Evolutionary conservation across 441 rosid species (phyloP).

Genomic region (Eutrema salsugineum): DNA sequence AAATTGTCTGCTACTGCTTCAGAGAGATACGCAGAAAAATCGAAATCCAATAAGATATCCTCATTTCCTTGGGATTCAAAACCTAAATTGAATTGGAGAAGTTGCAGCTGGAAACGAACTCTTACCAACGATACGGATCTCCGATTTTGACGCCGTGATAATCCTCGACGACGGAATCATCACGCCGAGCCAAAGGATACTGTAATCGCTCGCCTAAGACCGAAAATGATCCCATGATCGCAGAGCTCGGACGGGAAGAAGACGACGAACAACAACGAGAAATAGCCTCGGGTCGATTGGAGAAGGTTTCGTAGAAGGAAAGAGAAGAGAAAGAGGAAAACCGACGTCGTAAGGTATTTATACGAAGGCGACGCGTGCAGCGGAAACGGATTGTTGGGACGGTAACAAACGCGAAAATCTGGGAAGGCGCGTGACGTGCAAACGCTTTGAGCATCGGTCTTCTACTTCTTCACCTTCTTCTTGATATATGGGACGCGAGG

Average conservation of each 20-base stretch:
- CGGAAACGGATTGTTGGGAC: conserved; percentile 3
- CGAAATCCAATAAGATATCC: not conserved
- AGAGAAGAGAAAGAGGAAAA: not conserved
- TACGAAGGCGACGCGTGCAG: conserved; percentile 24
- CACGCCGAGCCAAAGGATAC: conserved; percentile 66
- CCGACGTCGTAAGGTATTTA: conserved; percentile 11
- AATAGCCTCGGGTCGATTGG: not conserved
- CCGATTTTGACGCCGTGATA: conserved; percentile 70
- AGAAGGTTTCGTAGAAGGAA: not conserved
- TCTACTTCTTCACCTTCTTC: not conserved
- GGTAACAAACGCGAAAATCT: conserved; percentile 17
- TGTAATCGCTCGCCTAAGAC: conserved; percentile 35
- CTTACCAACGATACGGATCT: conserved; percentile 92
- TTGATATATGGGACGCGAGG: not conserved
- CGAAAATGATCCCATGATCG: conserved; percentile 64
- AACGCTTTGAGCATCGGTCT: conserved; percentile 17
- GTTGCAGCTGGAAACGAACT: not conserved
- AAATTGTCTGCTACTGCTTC: not conserved
- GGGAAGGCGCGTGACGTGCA: conserved; percentile 20
- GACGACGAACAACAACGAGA: not conserved
- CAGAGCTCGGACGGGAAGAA: conserved; percentile 12
- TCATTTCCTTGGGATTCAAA: not conserved
- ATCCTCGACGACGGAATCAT: conserved; percentile 75
- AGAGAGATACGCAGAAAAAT: not conserved
- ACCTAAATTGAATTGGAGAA: not conserved